Evolutionary conservation across 148 eudicot species (phyloP), one percentile per base, ranked within the genome.

Genomic region (Agrostemma githago): DNA sequence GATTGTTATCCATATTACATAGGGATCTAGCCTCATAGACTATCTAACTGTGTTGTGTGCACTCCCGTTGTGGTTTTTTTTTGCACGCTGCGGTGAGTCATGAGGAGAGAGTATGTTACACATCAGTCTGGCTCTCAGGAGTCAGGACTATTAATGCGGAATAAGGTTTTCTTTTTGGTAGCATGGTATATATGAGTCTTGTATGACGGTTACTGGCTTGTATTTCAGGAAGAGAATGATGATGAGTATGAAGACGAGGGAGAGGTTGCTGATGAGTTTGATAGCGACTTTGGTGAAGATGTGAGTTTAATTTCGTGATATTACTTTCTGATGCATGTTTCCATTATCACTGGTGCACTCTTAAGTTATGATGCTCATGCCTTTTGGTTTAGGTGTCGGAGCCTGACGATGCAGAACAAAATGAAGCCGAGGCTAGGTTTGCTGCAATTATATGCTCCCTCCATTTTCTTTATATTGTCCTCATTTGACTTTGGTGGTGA

Each of bases 261-360:
- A 62, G 99, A 95, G 79, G 89, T 59, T 76, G 97, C 78, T 12
- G 99, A 95, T 86, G 90, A 92, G 74, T 95, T 90, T 81, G 99
- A 95, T 64, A 92, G 97, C 68, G 99, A 95, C 77, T 95, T 95
- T 62, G 89, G 89, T 81, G 92, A 88, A 76, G 96, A 92, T 79
- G 99, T 90, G 81, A 83, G 97, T 83, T 61, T 63, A 69, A 9
- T 16, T 46, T 21, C 21, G 67, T 42, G 15, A 12, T 60, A 58
- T n/a, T 48, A 14, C 15, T 42, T 16, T 64, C 15, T 8, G 8
- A 43, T 80, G 72, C 54, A 43, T 14, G 26, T 9, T 4, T 61
- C 48, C n/a, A 44, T 48, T 53, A 72, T 68, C 39, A 8, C 43
- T 9, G 26, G 51, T n/a, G 7, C 17, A 38, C 39, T 8, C 16